These are phyloP conservation scores for Apiospora rasikravindrae DNA, from an alignment of 2,329 filamentous ascomycete genomes.

Conservation along the genomic window DNA sequence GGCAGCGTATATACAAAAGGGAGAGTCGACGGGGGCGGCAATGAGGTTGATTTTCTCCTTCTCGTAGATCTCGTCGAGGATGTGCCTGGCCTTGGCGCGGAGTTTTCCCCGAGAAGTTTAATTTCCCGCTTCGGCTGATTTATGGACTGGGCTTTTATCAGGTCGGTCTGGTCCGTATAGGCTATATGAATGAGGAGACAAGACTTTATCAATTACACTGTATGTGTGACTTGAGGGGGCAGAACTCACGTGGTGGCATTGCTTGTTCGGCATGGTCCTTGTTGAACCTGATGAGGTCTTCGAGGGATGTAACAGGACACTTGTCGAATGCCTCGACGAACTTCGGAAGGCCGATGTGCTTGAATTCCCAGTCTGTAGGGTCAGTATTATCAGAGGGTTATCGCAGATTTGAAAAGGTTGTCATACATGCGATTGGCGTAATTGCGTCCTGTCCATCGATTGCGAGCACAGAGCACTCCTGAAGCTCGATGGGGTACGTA, in stretches of 20 bases:
- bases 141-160: not conserved
- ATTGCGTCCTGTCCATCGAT: constrained; percentile 19
- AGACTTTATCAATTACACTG: not conserved
- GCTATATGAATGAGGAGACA: not conserved
- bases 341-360: constrained; percentile 11
- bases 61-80: constrained; percentile 8
- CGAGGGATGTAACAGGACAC: not conserved
- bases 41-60: constrained; percentile 9
- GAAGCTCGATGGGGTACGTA: constrained; percentile 14
- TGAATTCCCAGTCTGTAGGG: constrained; percentile 20
- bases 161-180: constrained; percentile 8
- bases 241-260: constrained; percentile 19
- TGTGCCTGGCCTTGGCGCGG: not conserved
- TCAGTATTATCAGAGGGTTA: not conserved
- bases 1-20: constrained; percentile 17
- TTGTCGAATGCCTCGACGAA: constrained; percentile 19
- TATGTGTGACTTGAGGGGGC: not conserved
- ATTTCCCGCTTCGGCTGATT: constrained; percentile 8
- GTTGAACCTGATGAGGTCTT: constrained; percentile 20
- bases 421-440: constrained; percentile 23
- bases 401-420: not conserved
- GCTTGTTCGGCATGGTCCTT: constrained; percentile 14
- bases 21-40: constrained; percentile 17
- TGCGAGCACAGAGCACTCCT: not conserved
- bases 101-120: not conserved